phyloP scores from a whole-genome alignment of 805 yeast species.

The Saccharomycopsis olivae region DNA sequence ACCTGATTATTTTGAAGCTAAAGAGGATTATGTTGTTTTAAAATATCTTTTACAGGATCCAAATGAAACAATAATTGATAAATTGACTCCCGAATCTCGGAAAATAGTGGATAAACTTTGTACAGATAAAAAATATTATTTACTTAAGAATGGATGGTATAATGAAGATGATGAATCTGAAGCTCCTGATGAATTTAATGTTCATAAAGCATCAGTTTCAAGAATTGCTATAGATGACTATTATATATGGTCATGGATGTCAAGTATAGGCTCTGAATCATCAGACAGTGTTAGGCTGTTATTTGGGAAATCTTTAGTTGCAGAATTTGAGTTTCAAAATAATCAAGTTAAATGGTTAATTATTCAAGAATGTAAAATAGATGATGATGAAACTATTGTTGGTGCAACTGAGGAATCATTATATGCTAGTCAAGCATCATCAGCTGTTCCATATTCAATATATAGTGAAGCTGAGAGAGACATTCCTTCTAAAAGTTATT shows the following conservation, averaged over 20 bases:
- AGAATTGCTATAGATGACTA: slow-evolving; percentile 75
- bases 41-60: slow-evolving; percentile 58
- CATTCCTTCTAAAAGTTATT: background rate
- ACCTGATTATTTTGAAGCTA: slow-evolving; percentile 56
- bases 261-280: slow-evolving; percentile 66
- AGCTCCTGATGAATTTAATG: slow-evolving; percentile 26
- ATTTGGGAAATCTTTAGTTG: slow-evolving; percentile 74
- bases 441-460: slow-evolving; percentile 1
- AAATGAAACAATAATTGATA: slow-evolving; percentile 42
- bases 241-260: slow-evolving; percentile 87
- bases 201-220: slow-evolving; percentile 34
- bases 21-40: slow-evolving; percentile 68
- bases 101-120: slow-evolving; percentile 38
- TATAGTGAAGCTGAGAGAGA: background rate
- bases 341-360: slow-evolving; percentile 71
- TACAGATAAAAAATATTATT: slow-evolving; percentile 12
- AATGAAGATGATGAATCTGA: slow-evolving; percentile 20
- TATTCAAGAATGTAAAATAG: slow-evolving; percentile 50
- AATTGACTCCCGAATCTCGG: slow-evolving; percentile 65
- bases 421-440: slow-evolving; percentile 6
- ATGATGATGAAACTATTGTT: slow-evolving; percentile 1
- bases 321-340: slow-evolving; percentile 71
- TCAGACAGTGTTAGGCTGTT: slow-evolving; percentile 49
- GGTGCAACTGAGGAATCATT: background rate
- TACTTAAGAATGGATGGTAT: slow-evolving; percentile 21